phyloP scores from a whole-genome alignment of 2,329 filamentous ascomycete genomes.

The Aspergillus neotritici region DNA sequence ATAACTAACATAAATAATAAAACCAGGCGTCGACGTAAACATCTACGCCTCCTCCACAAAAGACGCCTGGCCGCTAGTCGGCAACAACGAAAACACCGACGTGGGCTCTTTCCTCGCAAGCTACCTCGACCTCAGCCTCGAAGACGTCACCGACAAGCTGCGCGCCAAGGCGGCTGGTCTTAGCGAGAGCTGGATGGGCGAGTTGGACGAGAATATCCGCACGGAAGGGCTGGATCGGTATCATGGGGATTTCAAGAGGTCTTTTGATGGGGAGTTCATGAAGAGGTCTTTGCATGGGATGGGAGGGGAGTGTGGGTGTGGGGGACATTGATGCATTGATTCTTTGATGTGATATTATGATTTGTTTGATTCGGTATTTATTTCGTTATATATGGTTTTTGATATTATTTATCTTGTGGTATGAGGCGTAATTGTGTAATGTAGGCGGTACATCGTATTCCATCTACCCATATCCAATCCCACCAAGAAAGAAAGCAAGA shows the following conservation, averaged over 20 bases:
- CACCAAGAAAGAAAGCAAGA: too few relatives aligned
- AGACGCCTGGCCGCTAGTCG: slow-evolving; percentile 58
- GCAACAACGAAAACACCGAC: slow-evolving; percentile 94
- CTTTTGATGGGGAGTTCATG: slow-evolving; percentile 42
- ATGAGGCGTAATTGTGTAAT: too few relatives aligned
- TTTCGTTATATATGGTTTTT: not conserved
- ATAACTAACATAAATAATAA: slow-evolving; percentile 6
- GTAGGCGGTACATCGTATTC: too few relatives aligned
- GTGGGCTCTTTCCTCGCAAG: slow-evolving; percentile 73
- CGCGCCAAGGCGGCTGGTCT: slow-evolving; percentile 24
- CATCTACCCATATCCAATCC: too few relatives aligned
- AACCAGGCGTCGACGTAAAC: slow-evolving; percentile 80
- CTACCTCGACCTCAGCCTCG: slow-evolving; percentile 75
- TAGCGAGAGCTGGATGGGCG: slow-evolving; percentile 35
- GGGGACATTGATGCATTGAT: slow-evolving; percentile 22
- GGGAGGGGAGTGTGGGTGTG: slow-evolving; percentile 25
- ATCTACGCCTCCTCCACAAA: slow-evolving; percentile 76
- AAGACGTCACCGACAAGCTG: slow-evolving; percentile 70
- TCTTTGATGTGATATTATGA: not conserved
- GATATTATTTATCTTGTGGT: not conserved
- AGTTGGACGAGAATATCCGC: slow-evolving; percentile 32
- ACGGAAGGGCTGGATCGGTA: slow-evolving; percentile 40
- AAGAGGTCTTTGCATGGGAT: slow-evolving; percentile 22
- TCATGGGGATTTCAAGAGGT: slow-evolving; percentile 39
- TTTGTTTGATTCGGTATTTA: not conserved